These are phyloP conservation scores for Huntiella abstrusa DNA, from an alignment of 2,329 filamentous ascomycete genomes.

Conservation along the genomic window DNA sequence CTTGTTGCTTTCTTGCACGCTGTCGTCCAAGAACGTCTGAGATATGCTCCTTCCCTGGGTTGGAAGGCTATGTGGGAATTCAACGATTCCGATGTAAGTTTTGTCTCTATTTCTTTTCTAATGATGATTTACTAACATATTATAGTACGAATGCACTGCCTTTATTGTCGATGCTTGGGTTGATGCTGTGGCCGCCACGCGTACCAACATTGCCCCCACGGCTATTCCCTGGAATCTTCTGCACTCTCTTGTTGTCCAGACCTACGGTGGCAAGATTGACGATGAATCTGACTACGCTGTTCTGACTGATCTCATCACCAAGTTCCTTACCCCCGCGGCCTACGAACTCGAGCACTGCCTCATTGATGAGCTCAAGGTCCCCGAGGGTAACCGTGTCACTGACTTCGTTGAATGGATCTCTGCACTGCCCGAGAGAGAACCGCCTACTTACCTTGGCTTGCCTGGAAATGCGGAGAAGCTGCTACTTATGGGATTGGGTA, in stretches of 20 bases:
- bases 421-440: slow-evolving; percentile 79
- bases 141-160: slow-evolving; percentile 77
- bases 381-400: slow-evolving; percentile 59
- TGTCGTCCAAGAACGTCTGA: slow-evolving; percentile 81
- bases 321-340: slow-evolving; percentile 66
- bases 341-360: slow-evolving; percentile 88
- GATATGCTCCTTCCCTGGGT: slow-evolving; percentile 81
- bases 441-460: slow-evolving; percentile 82
- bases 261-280: slow-evolving; percentile 95
- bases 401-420: slow-evolving; percentile 90
- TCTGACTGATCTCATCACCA: slow-evolving; percentile 53
- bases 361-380: slow-evolving; percentile 58
- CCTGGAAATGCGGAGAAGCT: slow-evolving; percentile 95
- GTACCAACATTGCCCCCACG: slow-evolving; percentile 80
- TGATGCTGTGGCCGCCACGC: slow-evolving; percentile 59
- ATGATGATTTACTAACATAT: slow-evolving; percentile 19
- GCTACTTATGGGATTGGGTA: slow-evolving; percentile 71
- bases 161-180: slow-evolving; percentile 95
- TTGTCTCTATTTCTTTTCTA: neutral
- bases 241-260: slow-evolving; percentile 74
- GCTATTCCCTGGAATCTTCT: slow-evolving; percentile 97
- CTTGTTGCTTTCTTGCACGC: slow-evolving; percentile 88
- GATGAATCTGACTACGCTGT: slow-evolving; percentile 66
- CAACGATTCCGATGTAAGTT: slow-evolving; percentile 91
- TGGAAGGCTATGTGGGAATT: slow-evolving; percentile 99